Conservation (phyloP, 352 stramenopile species). For the Phytophthora sp. region DNA sequence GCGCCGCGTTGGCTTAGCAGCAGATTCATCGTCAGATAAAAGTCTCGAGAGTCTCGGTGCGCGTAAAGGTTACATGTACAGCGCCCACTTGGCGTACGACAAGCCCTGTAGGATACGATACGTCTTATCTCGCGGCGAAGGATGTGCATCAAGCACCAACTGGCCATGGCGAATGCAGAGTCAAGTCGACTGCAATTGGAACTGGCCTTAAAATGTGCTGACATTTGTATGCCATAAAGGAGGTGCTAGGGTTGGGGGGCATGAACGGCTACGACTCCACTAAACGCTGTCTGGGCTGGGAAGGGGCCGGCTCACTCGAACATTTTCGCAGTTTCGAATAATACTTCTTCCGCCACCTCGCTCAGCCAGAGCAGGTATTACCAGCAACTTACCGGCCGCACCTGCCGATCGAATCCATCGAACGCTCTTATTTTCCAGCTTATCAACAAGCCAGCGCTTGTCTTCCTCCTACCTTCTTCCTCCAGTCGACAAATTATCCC, state of each 20-base stretch:
- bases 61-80: background rate
- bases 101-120: slow-evolving; percentile 15
- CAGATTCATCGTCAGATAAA: slow-evolving; percentile 2
- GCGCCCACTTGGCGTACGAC: background rate
- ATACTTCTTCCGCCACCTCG: slow-evolving; percentile 21
- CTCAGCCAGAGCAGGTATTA: slow-evolving; percentile 34
- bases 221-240: slow-evolving; percentile 16
- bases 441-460: slow-evolving; percentile 32
- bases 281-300: slow-evolving; percentile 18
- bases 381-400: slow-evolving; percentile 6
- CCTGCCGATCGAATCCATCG: slow-evolving; percentile 35
- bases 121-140: slow-evolving; percentile 10
- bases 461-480: slow-evolving; percentile 13
- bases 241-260: slow-evolving; percentile 1
- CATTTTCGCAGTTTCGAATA: slow-evolving; percentile 30
- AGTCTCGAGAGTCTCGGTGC: background rate
- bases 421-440: slow-evolving; percentile 26
- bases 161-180: background rate
- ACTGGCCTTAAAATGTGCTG: slow-evolving; percentile 15
- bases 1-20: background rate
- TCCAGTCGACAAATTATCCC: slow-evolving; percentile 27
- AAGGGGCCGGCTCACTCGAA: slow-evolving; percentile 35
- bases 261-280: slow-evolving; percentile 13
- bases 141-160: background rate
- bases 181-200: background rate